Base-by-base conservation (phyloP, 2,329 filamentous ascomycete genomes). In the Endothia cerciana region DNA sequence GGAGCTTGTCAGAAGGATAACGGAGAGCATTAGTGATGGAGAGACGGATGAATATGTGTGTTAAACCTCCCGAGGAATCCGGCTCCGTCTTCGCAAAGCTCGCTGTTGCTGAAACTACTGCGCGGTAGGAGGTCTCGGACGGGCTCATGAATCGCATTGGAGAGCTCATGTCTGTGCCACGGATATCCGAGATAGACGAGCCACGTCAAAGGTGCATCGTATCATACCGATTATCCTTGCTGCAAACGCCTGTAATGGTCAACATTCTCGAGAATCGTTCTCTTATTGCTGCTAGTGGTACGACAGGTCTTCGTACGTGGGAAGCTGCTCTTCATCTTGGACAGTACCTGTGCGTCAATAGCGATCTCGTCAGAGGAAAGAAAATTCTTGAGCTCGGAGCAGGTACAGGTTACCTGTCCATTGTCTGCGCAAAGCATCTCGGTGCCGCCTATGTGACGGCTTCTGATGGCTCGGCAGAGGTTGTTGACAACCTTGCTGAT, bases 41-140 rank as follows among this genome's bases (percentile, higher is more conserved):
- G 88, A 97, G 76, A 94, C 93, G 77, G 91, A 97, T 71, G 84
- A 92, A 83, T 88, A 97, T 89, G 94, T 97, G 90, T 82, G 91
- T 81, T 60, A 38, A 28, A 13, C 19, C 8, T 28, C n/a, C 41
- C 49, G 11, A 43, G 53, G 38, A 6, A 25, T 2, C 13, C 6
- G 10, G 4, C 28, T 22, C 22, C 2, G 17, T 17, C 8, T 25
- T 5, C 4, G 47, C 4, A 8, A 38, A 38, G 7, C 15, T 30
- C 7, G 38, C n/a, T 56, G 41, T 58, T 25, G 60, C 38, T 22
- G 15, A 11, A 38, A 15, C 17, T 11, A n/a, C 13, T 11, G 19
- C 30, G n/a, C 33, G 25, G 4, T 78, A 97, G 94, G 93, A 90
- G 76, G 89, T 97, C 57, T 93, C 90, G 68, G 92, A 97, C 77